These are phyloP conservation scores for Erodium maritimum DNA, from an alignment of 345 rosid species.

Conservation along the genomic window DNA sequence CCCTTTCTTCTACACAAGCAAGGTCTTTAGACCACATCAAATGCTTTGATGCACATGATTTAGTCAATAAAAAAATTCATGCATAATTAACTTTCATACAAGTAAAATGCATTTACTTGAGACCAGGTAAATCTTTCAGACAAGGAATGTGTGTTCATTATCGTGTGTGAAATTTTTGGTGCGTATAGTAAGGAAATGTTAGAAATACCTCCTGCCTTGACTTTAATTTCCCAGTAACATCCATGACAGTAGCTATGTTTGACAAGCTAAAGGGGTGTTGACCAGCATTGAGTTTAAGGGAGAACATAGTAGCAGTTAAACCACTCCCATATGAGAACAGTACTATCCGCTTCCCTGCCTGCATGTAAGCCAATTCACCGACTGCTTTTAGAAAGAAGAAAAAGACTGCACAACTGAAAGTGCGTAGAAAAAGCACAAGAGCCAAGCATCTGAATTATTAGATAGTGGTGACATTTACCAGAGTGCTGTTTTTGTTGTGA, in stretches of 20 bases:
- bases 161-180: not conserved
- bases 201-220: conserved; percentile 81
- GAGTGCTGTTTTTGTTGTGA: conserved; percentile 53
- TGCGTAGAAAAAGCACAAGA: no score
- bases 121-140: no score
- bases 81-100: no score
- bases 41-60: no score
- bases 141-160: no score
- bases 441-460: not conserved
- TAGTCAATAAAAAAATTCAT: no score
- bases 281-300: conserved; percentile 52
- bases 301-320: conserved; percentile 84
- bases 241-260: conserved; percentile 66
- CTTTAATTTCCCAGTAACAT: conserved; percentile 57
- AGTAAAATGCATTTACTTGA: no score
- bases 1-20: no score
- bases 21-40: no score
- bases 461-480: conserved; percentile 40
- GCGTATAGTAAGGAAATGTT: not conserved
- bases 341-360: conserved; percentile 72
- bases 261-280: conserved; percentile 67
- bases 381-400: not conserved
- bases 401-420: no score
- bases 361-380: conserved; percentile 11
- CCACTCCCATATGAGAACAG: conserved; percentile 99